These are phyloP conservation scores for Curvularia eragrostidis DNA, from an alignment of 2,329 filamentous ascomycete genomes.

Conservation along the genomic window DNA sequence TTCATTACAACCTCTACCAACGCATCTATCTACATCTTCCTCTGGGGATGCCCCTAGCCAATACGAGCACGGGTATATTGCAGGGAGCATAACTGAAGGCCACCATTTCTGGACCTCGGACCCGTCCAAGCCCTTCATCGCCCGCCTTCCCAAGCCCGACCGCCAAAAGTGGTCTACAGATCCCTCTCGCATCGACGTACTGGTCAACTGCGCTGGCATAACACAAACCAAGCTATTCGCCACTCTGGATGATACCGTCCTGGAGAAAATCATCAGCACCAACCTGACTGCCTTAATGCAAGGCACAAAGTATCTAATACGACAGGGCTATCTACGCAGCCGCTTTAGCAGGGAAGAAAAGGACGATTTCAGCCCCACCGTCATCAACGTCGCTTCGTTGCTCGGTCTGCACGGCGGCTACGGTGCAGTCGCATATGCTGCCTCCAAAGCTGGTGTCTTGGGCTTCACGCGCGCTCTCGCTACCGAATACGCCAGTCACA, in stretches of 20 bases:
- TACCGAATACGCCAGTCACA: slow-evolving; percentile 64
- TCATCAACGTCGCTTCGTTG: slow-evolving; percentile 83
- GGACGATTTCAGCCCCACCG: slow-evolving; percentile 52
- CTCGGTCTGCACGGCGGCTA: slow-evolving; percentile 72
- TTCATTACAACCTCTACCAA: slow-evolving; percentile 23
- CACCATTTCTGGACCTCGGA: slow-evolving; percentile 33
- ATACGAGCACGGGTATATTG: slow-evolving; percentile 34
- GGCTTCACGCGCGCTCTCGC: slow-evolving; percentile 73
- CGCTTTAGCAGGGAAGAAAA: slow-evolving; percentile 17
- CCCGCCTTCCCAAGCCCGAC: slow-evolving; percentile 11
- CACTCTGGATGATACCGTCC: slow-evolving; percentile 57
- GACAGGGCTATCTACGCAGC: slow-evolving; percentile 25
- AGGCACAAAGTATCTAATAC: slow-evolving; percentile 63
- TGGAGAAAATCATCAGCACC: slow-evolving; percentile 67
- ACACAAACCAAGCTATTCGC: slow-evolving; percentile 70
- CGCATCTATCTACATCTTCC: slow-evolving; percentile 1
- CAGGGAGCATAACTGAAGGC: slow-evolving; percentile 33
- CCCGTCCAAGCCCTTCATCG: slow-evolving; percentile 1
- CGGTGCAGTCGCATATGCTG: slow-evolving; percentile 77
- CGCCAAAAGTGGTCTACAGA: slow-evolving; percentile 4
- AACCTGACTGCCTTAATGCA: slow-evolving; percentile 74
- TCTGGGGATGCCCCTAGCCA: background rate
- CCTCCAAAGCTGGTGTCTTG: slow-evolving; percentile 80
- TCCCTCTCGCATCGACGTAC: slow-evolving; percentile 52
- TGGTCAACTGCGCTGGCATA: slow-evolving; percentile 83